Base-by-base conservation (phyloP, 2,329 filamentous ascomycete species). In the Phaeophleospora eucalypticola region DNA sequence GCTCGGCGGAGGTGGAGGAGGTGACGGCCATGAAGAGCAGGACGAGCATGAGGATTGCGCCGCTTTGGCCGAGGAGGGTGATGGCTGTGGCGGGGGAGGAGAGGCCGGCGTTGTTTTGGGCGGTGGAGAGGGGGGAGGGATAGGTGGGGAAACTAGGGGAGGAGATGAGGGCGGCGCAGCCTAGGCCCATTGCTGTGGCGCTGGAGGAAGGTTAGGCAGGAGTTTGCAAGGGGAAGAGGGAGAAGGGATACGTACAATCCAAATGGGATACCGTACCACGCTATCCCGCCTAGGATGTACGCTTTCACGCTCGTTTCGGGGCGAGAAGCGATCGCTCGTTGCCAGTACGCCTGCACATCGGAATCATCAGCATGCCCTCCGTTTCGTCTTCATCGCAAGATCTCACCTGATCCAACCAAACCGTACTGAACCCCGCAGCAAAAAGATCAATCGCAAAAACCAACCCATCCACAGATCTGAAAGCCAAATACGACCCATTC, bases 211-310 rank as follows among this genome's bases (percentile, higher is more conserved):
- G n/a, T n/a, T n/a, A n/a, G 33, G 12, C 14, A 14, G 4, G 12
- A 15, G 4, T 35, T 35, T 15, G 33, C 33, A 6, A 14, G 14
- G 33, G 4, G 33, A 6, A 4, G 33, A 35, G 4, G 33, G 17
- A 16, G 4, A 6, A 6, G 33, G 4, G n/a, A n/a, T n/a, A n/a
- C n/a, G n/a, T n/a, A n/a, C n/a, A 32, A 32, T 2, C 66, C 68
- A 40, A 72, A 75, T 0, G 73, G 73, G 15, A 76, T 73, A 3
- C 70, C 73, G 48, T 74, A 74, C 67, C 72, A 75, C 3, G 71
- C 71, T 4, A 76, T 57, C 0, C 72, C 71, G 15, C 70, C 72
- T 3, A 76, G 61, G 20, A 64, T 58, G 36, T 66, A 66, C 9
- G 60, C 70, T 42, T 58, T 60, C 0, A 72, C 66, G n/a, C 65